A percentile compares a stretch with the other conserved stretches of the same genome.
phyloP scores from a whole-genome alignment of 2,329 filamentous ascomycete species.

The Allantophomopsis cytisporea region DNA sequence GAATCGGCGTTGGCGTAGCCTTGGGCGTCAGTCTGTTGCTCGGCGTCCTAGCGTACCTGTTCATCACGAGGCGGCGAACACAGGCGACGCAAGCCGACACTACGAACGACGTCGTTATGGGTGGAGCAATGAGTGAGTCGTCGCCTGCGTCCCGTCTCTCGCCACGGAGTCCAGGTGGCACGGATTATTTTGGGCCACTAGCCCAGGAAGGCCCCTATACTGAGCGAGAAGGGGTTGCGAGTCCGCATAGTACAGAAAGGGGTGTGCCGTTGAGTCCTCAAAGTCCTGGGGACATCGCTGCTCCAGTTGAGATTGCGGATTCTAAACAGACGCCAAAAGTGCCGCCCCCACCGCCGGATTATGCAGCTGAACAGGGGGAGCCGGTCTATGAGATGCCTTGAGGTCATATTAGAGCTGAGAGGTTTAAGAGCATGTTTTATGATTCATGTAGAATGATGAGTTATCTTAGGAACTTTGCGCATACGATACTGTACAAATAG shows the following conservation, averaged over 20 bases:
- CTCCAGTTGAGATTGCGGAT: conserved; percentile 22
- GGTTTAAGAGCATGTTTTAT: too few relatives aligned
- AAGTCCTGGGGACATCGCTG: conserved; percentile 32
- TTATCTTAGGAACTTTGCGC: too few relatives aligned
- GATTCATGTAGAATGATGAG: too few relatives aligned
- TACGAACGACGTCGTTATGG: too few relatives aligned
- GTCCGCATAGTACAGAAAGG: conserved; percentile 18
- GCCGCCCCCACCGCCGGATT: conserved; percentile 1
- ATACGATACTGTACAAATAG: too few relatives aligned
- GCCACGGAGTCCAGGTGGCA: conserved; percentile 1
- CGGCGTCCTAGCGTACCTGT: conserved; percentile 31
- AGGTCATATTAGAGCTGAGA: too few relatives aligned
- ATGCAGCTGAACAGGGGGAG: too few relatives aligned
- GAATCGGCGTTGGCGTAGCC: conserved; percentile 39
- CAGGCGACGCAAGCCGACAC: too few relatives aligned
- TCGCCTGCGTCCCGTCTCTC: conserved; percentile 1
- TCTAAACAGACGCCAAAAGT: not conserved
- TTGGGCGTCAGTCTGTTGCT: conserved; percentile 27
- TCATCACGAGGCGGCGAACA: conserved; percentile 23
- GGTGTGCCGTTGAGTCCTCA: conserved; percentile 30
- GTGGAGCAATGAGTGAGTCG: too few relatives aligned
- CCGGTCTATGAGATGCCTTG: too few relatives aligned
- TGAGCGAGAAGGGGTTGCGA: conserved; percentile 9
- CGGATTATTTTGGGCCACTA: conserved; percentile 18
- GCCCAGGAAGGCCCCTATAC: conserved; percentile 29